Evolutionary conservation across 2,329 filamentous ascomycete genomes (phyloP), one percentile per base, ranked within the genome.

Genomic region (Leptographium lundbergii): DNA sequence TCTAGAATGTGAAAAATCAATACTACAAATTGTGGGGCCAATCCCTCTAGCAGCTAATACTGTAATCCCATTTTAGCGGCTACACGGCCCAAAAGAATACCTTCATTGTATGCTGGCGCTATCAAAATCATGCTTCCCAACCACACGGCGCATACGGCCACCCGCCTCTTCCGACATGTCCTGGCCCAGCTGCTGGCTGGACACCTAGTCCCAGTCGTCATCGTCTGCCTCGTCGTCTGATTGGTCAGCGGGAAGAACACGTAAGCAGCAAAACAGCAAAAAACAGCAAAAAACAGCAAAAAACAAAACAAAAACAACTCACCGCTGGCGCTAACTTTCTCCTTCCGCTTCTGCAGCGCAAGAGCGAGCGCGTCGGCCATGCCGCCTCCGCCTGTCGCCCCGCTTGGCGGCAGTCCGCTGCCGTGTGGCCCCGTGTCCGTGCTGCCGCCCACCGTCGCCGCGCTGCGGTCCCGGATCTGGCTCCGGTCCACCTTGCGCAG

Each of bases 291-390:
- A 42, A 17, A 42, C 14, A 42, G 10, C 56, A 14, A 56, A 14
- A 45, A 55, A 27, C 50, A 59, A 58, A 56, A 66, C 9, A 22
- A 57, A 56, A 57, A 56, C 57, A 57, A 86, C 89, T 84, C 83
- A 96, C 92, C 92, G 78, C 89, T 95, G 71, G 89, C 87, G 74
- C 89, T 89, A 70, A 96, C 92, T 78, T 95, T 96, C 72, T 90
- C 84, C 77, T 96, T 96, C 71, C 92, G 81, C 74, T 89, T 88
- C 68, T 86, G 83, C 66, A 91, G 73, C 60, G 87, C 88, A 66
- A 96, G 74, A 54, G 90, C 91, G 74, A 87, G 89, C 25, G 90
- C 89, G 80, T 96, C 82, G 42, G 83, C 85, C 59, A 84, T 85
- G 58, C 83, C 82, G 22, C 77, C 79, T 55, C 75, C 71, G 78